Evolutionary conservation across 495 filamentous ascomycete genomes (phyloP), one percentile per base, ranked within the genome.

Genomic region (Parathielavia appendiculata): DNA sequence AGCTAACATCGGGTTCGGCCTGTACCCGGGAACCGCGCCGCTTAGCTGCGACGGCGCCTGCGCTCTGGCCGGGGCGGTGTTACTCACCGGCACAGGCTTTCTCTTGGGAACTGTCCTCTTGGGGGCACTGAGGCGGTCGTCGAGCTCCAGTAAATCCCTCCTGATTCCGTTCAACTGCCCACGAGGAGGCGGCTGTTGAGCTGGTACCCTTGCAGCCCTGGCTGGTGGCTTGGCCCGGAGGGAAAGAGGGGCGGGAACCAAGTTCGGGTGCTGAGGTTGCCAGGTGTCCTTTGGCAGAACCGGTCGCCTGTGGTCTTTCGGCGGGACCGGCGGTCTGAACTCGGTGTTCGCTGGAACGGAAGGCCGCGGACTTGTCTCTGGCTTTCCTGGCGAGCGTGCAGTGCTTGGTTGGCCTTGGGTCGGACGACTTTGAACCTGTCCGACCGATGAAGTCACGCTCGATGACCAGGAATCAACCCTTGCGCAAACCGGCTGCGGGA

Each of bases 1-100:
- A 35, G 52, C 52, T 30, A 56, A 47, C 53, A 56, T 26, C 12
- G 53, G 53, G 19, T 56, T 56, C 11, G 53, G 53, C 26, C 14
- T 47, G 53, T 56, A 54, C 23, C 30, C 13, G 22, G 4, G 48
- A 16, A 7, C 4, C 5, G 7, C 14, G 35, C n/a, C 10, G 32
- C 26, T 30, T 30, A 6, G 7, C 26, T 50, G 47, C 47, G 2
- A 22, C 23, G 4, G 45, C 22, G 4, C 1, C 45, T 48, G 45
- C 19, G 7, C 41, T 19, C 26, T 30, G 26, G 26, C 3, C 26
- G 26, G 26, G 26, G 26, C 26, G 26, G 26, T 30, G 26, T 30
- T 30, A 7, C 39, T 41, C 39, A 7, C 39, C 39, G 6, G 13
- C 12, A 47, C 45, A 5, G 45, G 23, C 23, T 30, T 47, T 12